Evolutionary conservation across 176 grass and related monocot species (phyloP), one percentile per base, ranked within the genome.

Genomic region (Coix lacrymajobi): DNA sequence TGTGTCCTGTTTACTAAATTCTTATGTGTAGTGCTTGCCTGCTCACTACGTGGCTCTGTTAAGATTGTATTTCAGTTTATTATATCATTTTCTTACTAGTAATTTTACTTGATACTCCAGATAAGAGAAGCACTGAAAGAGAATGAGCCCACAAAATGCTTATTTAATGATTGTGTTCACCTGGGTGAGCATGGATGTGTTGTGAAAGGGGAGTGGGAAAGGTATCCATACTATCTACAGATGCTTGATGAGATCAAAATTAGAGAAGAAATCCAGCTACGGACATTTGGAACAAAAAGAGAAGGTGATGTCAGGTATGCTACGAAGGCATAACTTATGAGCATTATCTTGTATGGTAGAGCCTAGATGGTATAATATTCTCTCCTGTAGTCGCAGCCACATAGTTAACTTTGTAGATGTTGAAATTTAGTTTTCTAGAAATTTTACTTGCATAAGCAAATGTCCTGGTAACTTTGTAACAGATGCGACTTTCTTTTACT

Each of bases 171-270:
- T 65, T 98, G 96, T 76, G 87, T 95, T 68, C 96, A 98, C 82
- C 60, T 98, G 63, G 96, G 96, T 57, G 92, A 98, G 79, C 92
- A 62, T 81, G 96, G 96, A 79, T 98, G 92, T 79, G 82, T 90
- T 40, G 90, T 95, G 61, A 95, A 93, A 77, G 87, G 83, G 66
- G 92, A 98, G 29, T 98, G 92, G 96, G 96, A 98, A 89, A 98
- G 96, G 69, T 98, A 98, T 71, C 85, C 90, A 57, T 95, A 95
- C 78, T 98, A 98, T 88, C 85, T 95, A 39, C 96, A 98, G 65
- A 90, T 98, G 81, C 90, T 98, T 84, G 96, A 98, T 89, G 96
- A 98, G 82, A 98, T 95, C 75, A 98, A 92, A 90, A 93, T 95
- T 22, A 93, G 92, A 85, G 92, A 95, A 82, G 91, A 92, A 51